A percentile compares a stretch with the other conserved stretches of the same genome.
These are phyloP conservation scores for Pyrenophora teres DNA, from an alignment of 2,329 filamentous ascomycete species.

Conservation along the genomic window DNA sequence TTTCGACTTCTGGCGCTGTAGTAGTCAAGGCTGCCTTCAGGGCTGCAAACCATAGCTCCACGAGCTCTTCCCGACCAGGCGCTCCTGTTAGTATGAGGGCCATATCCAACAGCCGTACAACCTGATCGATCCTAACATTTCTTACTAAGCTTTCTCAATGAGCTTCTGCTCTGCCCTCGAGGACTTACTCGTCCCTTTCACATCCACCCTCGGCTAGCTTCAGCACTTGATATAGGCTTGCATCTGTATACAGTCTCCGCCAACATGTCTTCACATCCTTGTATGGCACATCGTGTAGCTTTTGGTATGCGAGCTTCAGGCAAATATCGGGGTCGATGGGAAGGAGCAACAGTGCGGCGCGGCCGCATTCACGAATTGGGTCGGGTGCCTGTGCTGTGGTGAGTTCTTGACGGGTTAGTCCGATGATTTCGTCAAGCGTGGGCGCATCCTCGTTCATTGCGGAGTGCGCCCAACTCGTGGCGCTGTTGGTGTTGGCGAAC, in stretches of 20 bases:
- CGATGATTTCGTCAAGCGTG: slow-evolving; percentile 27
- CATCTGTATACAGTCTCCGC: slow-evolving; percentile 73
- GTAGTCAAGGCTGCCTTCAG: slow-evolving; percentile 42
- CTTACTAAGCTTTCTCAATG: slow-evolving; percentile 22
- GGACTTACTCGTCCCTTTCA: neutral
- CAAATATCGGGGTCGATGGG: slow-evolving; percentile 55
- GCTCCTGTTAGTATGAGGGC: slow-evolving; percentile 71
- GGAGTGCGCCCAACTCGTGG: neutral
- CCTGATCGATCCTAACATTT: slow-evolving; percentile 57
- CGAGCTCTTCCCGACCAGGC: slow-evolving; percentile 36
- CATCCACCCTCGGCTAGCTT: slow-evolving; percentile 25
- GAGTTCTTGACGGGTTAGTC: slow-evolving; percentile 33
- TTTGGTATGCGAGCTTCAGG: slow-evolving; percentile 63
- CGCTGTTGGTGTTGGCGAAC: neutral
- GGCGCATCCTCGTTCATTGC: slow-evolving; percentile 22
- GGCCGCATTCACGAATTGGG: slow-evolving; percentile 49
- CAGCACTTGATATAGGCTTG: slow-evolving; percentile 67
- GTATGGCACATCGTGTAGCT: slow-evolving; percentile 72
- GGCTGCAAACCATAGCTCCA: slow-evolving; percentile 57
- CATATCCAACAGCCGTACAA: slow-evolving; percentile 73
- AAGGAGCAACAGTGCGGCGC: slow-evolving; percentile 47
- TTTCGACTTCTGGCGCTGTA: neutral
- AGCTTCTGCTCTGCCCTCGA: neutral
- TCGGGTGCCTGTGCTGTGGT: slow-evolving; percentile 26
- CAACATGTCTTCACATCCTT: slow-evolving; percentile 69